Evolutionary conservation across 2,329 filamentous ascomycete species (phyloP).

Genomic region (Fusarium sterilihyphosum): DNA sequence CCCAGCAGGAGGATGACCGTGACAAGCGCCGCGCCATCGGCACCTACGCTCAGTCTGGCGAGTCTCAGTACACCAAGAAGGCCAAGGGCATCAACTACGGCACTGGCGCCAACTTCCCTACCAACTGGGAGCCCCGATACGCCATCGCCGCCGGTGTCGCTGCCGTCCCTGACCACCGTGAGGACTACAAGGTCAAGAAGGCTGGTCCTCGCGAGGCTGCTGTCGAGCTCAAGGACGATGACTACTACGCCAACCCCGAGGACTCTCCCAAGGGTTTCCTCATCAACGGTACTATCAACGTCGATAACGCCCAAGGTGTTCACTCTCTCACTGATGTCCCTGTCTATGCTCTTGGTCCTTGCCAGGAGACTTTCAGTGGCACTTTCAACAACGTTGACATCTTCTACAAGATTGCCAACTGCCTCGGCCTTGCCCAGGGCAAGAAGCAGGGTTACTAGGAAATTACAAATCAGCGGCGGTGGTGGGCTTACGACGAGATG

Average conservation of each 20-base stretch:
- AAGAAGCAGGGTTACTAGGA: slow-evolving; percentile 36
- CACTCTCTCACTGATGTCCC: slow-evolving; percentile 83
- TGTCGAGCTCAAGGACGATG: slow-evolving; percentile 62
- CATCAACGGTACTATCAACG: slow-evolving; percentile 78
- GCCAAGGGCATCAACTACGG: slow-evolving; percentile 71
- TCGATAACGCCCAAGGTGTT: slow-evolving; percentile 72
- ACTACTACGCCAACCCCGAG: slow-evolving; percentile 74
- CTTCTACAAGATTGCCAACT: slow-evolving; percentile 78
- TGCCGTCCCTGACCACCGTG: slow-evolving; percentile 78
- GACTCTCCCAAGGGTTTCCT: slow-evolving; percentile 75
- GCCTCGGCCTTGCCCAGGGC: slow-evolving; percentile 64
- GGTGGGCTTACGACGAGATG: slow-evolving; percentile 34
- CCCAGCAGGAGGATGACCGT: slow-evolving; percentile 71
- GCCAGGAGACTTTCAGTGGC: slow-evolving; percentile 79
- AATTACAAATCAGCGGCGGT: slow-evolving; percentile 8
- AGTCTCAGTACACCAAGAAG: slow-evolving; percentile 76
- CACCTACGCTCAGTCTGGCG: slow-evolving; percentile 76
- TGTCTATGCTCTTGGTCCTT: slow-evolving; percentile 81
- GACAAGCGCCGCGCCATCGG: slow-evolving; percentile 80
- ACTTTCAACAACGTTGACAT: slow-evolving; percentile 77
- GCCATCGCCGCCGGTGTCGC: slow-evolving; percentile 78
- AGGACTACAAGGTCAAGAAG: slow-evolving; percentile 79
- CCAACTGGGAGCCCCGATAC: slow-evolving; percentile 87
- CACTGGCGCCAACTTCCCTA: slow-evolving; percentile 80
- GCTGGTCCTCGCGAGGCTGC: slow-evolving; percentile 71